Base-by-base conservation (phyloP, 31 red algal species). In the Asparagopsis taxiformis region DNA sequence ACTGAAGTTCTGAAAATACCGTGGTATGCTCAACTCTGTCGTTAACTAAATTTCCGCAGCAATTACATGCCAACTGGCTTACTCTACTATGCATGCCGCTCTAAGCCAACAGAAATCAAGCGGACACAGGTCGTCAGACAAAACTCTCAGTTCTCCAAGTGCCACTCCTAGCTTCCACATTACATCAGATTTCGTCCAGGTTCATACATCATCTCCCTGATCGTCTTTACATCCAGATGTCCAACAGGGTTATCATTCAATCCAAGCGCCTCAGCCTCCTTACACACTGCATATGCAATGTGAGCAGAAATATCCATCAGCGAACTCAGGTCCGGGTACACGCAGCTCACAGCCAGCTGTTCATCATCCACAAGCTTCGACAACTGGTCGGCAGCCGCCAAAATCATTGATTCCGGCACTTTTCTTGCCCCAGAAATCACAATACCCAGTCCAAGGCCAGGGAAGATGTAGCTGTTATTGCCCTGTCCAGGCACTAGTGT, bases 381-480 rank as follows among this genome's bases (percentile, higher is more conserved):
- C 22, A 94, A 75, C 55, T 62, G 77, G 51, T 82, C 72, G n/a
- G 91, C 85, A 22, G 85, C 84, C 19, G 72, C 77, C 46, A 79
- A 76, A 31, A 94, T 73, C 91, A 94, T 94, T 31, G 69, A 70
- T 28, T 94, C 85, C 38, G 76, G 66, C 49, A 94, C 48, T 43
- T 62, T 65, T n/a, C 37, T 71, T 57, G 89, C 85, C 10, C 88
- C 72, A 10, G 65, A 72, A 11, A 80, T 28, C 50, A 81, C 56
- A 17, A 88, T 70, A 33, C 87, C 96, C 28, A 91, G 51, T n/a
- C 96, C 96, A 23, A 94, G 36, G 41, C 96, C 96, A 11, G 96
- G 96, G 59, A 99, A 99, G 21, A 83, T 75, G 64, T 92, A 95
- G 21, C 65, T 62, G 65, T 99, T 99, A 65, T 99, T 99, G 11